phyloP scores from a whole-genome alignment of 352 stramenopile genomes.

The Aphanomyces astaci region DNA sequence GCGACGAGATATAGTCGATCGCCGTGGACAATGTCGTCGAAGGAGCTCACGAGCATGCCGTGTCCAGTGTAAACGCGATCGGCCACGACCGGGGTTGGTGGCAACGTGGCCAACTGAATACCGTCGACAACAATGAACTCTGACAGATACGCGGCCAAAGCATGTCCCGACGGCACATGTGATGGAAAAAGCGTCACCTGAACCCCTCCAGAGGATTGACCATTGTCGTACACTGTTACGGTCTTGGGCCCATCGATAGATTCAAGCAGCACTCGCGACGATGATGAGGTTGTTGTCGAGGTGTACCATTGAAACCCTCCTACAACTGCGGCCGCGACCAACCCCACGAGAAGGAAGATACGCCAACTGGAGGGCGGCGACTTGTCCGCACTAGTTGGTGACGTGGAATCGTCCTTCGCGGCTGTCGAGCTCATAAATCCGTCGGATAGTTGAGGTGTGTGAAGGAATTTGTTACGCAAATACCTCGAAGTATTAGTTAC shows the following conservation, averaged over 20 bases:
- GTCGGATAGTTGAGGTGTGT: neutral
- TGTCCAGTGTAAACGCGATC: slow-evolving; percentile 68
- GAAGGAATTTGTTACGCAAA: too few relatives aligned
- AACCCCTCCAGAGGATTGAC: slow-evolving; percentile 65
- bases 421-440: too few relatives aligned
- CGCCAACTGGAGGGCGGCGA: neutral
- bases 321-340: neutral
- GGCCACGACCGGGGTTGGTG: slow-evolving; percentile 34
- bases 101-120: slow-evolving; percentile 27
- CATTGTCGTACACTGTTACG: slow-evolving; percentile 74
- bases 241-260: slow-evolving; percentile 31
- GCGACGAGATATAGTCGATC: slow-evolving; percentile 69
- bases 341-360: neutral
- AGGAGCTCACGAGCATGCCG: slow-evolving; percentile 43
- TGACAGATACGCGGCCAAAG: slow-evolving; percentile 71
- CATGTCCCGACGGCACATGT: slow-evolving; percentile 36
- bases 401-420: too few relatives aligned
- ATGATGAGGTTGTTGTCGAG: neutral
- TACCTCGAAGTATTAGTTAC: too few relatives aligned
- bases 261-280: neutral
- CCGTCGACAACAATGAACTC: slow-evolving; percentile 71
- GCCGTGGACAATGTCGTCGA: slow-evolving; percentile 42
- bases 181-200: slow-evolving; percentile 60
- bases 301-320: neutral
- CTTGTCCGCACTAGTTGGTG: neutral